Evolutionary conservation across 345 rosid genomes (phyloP).

Genomic region (Kandelia obovata): DNA sequence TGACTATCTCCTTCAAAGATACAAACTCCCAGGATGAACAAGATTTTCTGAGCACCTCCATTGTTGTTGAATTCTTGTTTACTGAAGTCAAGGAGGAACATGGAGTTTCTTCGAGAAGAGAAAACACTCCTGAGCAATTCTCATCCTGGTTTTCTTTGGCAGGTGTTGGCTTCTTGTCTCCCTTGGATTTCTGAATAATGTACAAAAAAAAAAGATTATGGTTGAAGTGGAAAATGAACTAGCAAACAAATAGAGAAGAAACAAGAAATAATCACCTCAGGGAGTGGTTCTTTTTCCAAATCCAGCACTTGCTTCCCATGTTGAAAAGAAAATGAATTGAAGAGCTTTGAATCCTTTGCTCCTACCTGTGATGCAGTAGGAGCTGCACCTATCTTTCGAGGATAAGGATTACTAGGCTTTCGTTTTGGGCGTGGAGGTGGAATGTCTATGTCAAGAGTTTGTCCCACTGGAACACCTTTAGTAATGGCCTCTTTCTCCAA

Average conservation of each 20-base stretch:
- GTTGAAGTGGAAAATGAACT: slow-evolving; percentile 7
- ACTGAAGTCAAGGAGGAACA: slow-evolving; percentile 49
- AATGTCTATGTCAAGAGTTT: slow-evolving; percentile 75
- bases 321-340: slow-evolving; percentile 42
- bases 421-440: slow-evolving; percentile 98
- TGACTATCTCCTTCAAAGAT: slow-evolving; percentile 48
- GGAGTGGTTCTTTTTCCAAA: slow-evolving; percentile 55
- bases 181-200: slow-evolving; percentile 44
- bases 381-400: slow-evolving; percentile 58
- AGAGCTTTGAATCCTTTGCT: slow-evolving; percentile 49
- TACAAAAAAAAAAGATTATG: slow-evolving; percentile 10
- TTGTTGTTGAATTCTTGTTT: slow-evolving; percentile 41
- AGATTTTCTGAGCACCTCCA: slow-evolving; percentile 34
- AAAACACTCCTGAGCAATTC: slow-evolving; percentile 62
- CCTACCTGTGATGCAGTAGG: slow-evolving; percentile 32
- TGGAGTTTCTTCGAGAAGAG: slow-evolving; percentile 44
- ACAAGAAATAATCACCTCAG: slow-evolving; percentile 47
- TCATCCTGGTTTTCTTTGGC: slow-evolving; percentile 57
- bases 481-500: slow-evolving; percentile 92
- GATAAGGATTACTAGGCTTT: slow-evolving; percentile 94
- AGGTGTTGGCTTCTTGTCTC: slow-evolving; percentile 41
- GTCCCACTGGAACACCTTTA: slow-evolving; percentile 72
- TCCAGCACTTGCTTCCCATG: slow-evolving; percentile 43
- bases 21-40: slow-evolving; percentile 59
- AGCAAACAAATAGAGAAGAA: slow-evolving; percentile 3